Conservation (phyloP, 2,329 filamentous ascomycete genomes). For the Colletotrichum tofieldiae region DNA sequence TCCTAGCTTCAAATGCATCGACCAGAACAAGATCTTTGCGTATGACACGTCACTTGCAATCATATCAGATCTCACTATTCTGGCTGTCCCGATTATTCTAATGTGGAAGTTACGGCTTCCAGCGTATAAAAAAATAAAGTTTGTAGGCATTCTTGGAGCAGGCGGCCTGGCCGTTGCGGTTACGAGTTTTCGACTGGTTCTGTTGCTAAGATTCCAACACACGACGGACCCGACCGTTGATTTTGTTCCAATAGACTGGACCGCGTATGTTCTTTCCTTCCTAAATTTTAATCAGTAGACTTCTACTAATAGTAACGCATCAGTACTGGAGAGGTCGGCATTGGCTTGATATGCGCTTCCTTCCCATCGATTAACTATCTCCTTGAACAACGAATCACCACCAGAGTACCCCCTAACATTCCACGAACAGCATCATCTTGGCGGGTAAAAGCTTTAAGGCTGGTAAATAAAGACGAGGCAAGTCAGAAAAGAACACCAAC, state of each 20-base stretch:
- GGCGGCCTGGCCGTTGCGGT: slow-evolving; percentile 50
- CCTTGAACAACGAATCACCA: slow-evolving; percentile 19
- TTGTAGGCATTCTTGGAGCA: slow-evolving; percentile 49
- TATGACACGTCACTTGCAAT: slow-evolving; percentile 52
- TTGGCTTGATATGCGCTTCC: slow-evolving; percentile 42
- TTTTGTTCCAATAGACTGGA: slow-evolving; percentile 44
- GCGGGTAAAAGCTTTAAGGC: slow-evolving; percentile 9
- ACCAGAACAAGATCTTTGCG: slow-evolving; percentile 52
- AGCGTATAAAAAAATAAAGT: slow-evolving; percentile 50
- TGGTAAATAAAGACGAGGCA: not conserved
- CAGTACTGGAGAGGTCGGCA: slow-evolving; percentile 41
- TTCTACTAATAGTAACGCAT: not conserved
- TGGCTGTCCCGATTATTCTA: slow-evolving; percentile 52
- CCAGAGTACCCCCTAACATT: not conserved
- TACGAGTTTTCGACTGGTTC: slow-evolving; percentile 48
- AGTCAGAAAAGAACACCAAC: no score
- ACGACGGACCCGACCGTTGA: slow-evolving; percentile 46
- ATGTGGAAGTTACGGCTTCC: slow-evolving; percentile 50
- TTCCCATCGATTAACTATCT: slow-evolving; percentile 43
- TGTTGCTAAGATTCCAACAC: slow-evolving; percentile 44
- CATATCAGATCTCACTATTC: slow-evolving; percentile 52
- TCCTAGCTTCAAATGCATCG: slow-evolving; percentile 46
- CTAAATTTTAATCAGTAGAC: no score
- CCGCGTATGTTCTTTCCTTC: slow-evolving; percentile 21
- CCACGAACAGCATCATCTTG: not conserved